A percentile compares a stretch with the other conserved stretches of the same genome.
Conservation (phyloP, 1,139 yeast species). For the Meyerozyma sp. region DNA sequence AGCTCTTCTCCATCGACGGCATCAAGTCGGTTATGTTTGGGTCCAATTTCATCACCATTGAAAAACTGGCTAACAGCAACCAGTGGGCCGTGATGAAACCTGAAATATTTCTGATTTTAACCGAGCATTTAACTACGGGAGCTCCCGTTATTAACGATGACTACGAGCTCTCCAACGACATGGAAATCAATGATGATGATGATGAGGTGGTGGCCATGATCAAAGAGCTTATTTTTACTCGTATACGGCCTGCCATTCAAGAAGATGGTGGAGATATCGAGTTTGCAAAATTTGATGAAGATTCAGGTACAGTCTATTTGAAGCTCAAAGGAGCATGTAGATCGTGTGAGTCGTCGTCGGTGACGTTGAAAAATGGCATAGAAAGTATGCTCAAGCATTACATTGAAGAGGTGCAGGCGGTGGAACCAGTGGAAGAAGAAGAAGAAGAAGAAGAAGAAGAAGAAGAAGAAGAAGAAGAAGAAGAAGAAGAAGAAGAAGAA, state of each 20-base stretch:
- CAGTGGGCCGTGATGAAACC: slow-evolving; percentile 84
- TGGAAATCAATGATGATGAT: slow-evolving; percentile 52
- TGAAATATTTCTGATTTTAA: slow-evolving; percentile 76
- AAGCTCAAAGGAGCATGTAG: slow-evolving; percentile 75
- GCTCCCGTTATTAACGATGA: slow-evolving; percentile 43
- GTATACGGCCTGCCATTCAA: slow-evolving; percentile 91
- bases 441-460: slow-evolving; percentile 23
- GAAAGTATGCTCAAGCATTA: slow-evolving; percentile 79
- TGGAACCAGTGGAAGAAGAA: slow-evolving; percentile 36
- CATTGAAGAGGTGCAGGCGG: slow-evolving; percentile 71
- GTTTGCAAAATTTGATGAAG: slow-evolving; percentile 59
- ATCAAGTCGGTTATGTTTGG: slow-evolving; percentile 51
- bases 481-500: slow-evolving; percentile 21
- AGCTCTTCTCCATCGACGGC: slow-evolving; percentile 47
- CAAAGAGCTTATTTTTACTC: slow-evolving; percentile 86
- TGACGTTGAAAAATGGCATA: slow-evolving; percentile 73
- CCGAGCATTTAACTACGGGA: slow-evolving; percentile 81
- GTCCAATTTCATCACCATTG: slow-evolving; percentile 74
- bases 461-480: slow-evolving; percentile 23
- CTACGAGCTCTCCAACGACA: slow-evolving; percentile 24
- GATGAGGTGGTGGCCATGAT: slow-evolving; percentile 84
- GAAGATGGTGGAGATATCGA: slow-evolving; percentile 86
- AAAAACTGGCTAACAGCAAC: slow-evolving; percentile 46
- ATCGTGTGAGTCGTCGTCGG: slow-evolving; percentile 71
- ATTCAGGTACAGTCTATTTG: slow-evolving; percentile 60